phyloP scores from a whole-genome alignment of 371 early-diverging fungal genomes.

The Mucor plumbeus region DNA sequence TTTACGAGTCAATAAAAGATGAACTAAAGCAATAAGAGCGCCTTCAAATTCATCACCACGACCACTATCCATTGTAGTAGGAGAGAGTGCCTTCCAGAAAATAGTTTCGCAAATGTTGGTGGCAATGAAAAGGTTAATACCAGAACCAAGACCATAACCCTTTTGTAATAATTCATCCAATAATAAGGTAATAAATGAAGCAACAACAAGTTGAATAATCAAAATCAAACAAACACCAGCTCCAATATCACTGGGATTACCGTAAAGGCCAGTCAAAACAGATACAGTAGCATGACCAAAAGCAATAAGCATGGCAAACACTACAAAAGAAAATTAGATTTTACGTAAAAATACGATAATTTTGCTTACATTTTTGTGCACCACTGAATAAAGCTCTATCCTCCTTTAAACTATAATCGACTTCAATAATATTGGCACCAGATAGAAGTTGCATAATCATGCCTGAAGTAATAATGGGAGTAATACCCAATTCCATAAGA shows the following conservation, averaged over 20 bases:
- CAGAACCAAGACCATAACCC: conserved; percentile 99
- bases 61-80: conserved; percentile 98
- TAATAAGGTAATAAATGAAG: conserved; percentile 98
- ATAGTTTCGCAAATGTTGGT: conserved; percentile 99
- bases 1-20: conserved; percentile 94
- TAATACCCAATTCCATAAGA: conserved; percentile 99
- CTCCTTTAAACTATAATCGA: conserved; percentile 98
- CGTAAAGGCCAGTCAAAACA: conserved; percentile 99
- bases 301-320: conserved; percentile 94
- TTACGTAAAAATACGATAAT: background rate
- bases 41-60: conserved; percentile 99
- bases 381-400: conserved; percentile 99
- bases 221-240: conserved; percentile 95
- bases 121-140: conserved; percentile 99
- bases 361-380: conserved; percentile 91
- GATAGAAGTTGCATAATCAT: conserved; percentile 99
- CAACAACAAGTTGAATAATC: conserved; percentile 97
- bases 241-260: conserved; percentile 95
- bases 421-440: conserved; percentile 97
- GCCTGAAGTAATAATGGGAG: conserved; percentile 99
- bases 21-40: conserved; percentile 96
- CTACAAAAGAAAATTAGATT: conserved; percentile 33
- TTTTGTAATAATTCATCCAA: conserved; percentile 99
- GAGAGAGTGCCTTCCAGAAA: conserved; percentile 99
- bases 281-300: conserved; percentile 99